A percentile compares a stretch with the other conserved stretches of the same genome.
These are phyloP conservation scores for Chaetomiaceae sp. DNA, from an alignment of 2,329 filamentous ascomycete species.

Conservation along the genomic window DNA sequence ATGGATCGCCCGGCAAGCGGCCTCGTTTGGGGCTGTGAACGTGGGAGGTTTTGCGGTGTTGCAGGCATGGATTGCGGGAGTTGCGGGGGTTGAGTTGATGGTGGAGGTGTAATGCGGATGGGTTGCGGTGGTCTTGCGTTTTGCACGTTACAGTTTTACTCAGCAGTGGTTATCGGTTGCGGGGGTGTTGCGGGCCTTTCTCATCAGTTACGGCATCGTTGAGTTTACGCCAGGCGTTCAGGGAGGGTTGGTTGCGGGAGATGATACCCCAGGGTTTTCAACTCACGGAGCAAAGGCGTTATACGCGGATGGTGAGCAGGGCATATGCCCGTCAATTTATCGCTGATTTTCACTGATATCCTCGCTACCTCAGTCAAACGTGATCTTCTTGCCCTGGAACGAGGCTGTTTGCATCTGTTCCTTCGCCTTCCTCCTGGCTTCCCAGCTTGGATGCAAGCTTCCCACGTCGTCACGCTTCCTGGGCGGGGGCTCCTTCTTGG, in stretches of 20 bases:
- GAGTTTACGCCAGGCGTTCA: neutral
- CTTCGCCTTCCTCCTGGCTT: conserved; percentile 57
- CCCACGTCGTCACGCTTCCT: conserved; percentile 34
- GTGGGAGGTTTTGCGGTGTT: neutral
- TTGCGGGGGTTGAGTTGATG: neutral
- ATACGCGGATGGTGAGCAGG: neutral
- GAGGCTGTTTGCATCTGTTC: conserved; percentile 43
- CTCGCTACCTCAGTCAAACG: conserved; percentile 34
- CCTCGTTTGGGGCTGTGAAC: neutral
- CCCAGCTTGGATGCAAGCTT: conserved; percentile 61
- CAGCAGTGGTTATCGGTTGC: no score
- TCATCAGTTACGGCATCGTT: no score
- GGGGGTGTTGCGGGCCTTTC: no score
- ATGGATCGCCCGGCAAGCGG: neutral
- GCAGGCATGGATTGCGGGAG: neutral
- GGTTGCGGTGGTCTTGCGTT: neutral
- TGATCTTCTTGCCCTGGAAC: conserved; percentile 56
- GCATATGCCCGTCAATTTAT: neutral
- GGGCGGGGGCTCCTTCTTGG: conserved; percentile 17
- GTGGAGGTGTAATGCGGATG: no score
- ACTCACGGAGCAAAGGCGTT: neutral
- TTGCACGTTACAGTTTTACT: neutral
- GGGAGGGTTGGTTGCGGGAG: neutral
- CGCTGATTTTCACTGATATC: neutral
- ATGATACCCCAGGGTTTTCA: neutral